Base-by-base conservation (phyloP, 1,284 basidiomycete genomes). In the Cryptococcus neoformans region DNA sequence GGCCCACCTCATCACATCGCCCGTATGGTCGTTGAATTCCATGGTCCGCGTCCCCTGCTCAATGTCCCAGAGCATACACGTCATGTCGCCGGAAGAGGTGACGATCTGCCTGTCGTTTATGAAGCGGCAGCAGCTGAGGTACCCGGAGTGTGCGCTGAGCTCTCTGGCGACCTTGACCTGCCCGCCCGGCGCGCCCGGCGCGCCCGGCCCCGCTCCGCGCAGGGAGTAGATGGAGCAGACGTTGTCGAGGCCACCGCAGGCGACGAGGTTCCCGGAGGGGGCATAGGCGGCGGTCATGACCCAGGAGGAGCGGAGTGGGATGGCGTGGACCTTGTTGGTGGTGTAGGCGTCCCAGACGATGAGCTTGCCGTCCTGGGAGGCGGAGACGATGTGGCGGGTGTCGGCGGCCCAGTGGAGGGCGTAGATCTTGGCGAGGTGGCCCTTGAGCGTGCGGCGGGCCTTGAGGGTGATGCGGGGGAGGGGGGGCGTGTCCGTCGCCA, bases 291-390 rank as follows among this genome's bases (percentile, higher is more conserved):
- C 99, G 49, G 96, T 98, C 95, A 99, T 99, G 80, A 99, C 95
- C 96, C 96, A 99, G 65, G 89, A 92, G 41, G 92, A 96, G 50
- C 95, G 87, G 42, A 99, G 83, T 47, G 95, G 95, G 76, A 99
- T 98, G 64, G 95, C 95, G 76, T 99, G 94, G 56, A 99, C 95
- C 82, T 99, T 99, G 84, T 99, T 98, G 61, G 93, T 96, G 8
- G 95, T 97, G 80, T 98, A 98, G 45, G 96, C 95, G 78, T 99
- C 95, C 95, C 95, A 99, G 52, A 99, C 92, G 75, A 99, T 98
- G 57, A 99, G 85, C 79, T 99, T 98, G 60, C 96, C 96, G 74
- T 99, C 95, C 76, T 99, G 95, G 4, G 95, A 98, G 28, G 96
- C 95, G 10, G 95, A 98, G 45, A 99, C 95, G 62, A 99, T 85